These are phyloP conservation scores for Sporobolomyces phaffii DNA, from an alignment of 768 basidiomycete species.

Conservation along the genomic window DNA sequence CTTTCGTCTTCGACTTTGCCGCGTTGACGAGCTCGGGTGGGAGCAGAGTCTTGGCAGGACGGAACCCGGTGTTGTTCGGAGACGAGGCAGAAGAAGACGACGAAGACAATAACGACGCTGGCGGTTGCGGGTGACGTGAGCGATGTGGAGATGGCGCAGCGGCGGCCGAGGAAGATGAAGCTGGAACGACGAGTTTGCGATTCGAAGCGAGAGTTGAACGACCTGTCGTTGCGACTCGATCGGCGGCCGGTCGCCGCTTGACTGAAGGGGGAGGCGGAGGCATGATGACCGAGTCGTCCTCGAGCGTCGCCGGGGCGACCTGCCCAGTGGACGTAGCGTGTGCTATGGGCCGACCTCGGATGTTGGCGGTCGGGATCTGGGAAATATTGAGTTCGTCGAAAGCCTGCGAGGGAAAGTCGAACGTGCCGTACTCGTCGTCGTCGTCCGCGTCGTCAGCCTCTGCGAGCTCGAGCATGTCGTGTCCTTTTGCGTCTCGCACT, in stretches of 20 bases:
- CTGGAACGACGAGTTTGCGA: background rate
- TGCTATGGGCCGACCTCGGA: background rate
- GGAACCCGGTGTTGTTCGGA: background rate
- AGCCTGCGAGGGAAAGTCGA: slow-evolving; percentile 7
- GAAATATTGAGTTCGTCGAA: slow-evolving; percentile 13
- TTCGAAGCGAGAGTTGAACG: background rate
- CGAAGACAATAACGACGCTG: too few species aligned
- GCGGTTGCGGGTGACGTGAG: too few species aligned
- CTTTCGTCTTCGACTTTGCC: background rate
- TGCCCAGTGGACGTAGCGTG: background rate
- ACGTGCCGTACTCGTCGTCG: slow-evolving; percentile 18
- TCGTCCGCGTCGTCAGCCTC: background rate
- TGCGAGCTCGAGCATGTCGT: too few species aligned
- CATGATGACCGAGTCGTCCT: slow-evolving; percentile 28
- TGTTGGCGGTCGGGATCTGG: slow-evolving; percentile 3
- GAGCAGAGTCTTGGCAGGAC: background rate
- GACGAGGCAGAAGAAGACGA: too few species aligned
- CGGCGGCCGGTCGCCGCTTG: background rate
- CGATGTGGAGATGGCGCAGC: background rate
- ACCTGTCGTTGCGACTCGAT: background rate
- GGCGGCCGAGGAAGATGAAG: slow-evolving; percentile 1
- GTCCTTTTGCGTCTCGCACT: too few species aligned
- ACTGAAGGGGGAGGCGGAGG: slow-evolving; percentile 18
- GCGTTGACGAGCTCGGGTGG: background rate
- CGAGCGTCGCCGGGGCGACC: background rate